Conservation (phyloP, 768 basidiomycete species). For the Kwoniella heveanensis region DNA sequence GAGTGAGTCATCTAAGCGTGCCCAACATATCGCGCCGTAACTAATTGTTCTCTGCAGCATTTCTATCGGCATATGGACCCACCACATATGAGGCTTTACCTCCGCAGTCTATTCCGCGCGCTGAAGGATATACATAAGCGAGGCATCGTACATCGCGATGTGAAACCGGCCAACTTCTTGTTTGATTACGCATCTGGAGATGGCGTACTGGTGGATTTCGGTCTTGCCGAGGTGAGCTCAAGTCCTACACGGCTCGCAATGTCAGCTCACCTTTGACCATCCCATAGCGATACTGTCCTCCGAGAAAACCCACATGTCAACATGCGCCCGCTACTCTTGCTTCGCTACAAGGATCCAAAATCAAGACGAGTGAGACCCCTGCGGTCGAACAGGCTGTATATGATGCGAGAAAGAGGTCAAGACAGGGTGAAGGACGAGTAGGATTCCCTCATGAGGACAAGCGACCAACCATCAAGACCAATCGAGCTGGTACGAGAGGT, state of each 20-base stretch:
- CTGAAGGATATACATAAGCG: slow-evolving; percentile 83
- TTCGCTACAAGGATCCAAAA: slow-evolving; percentile 70
- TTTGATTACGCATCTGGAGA: slow-evolving; percentile 80
- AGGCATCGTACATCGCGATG: slow-evolving; percentile 90
- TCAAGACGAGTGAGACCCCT: slow-evolving; percentile 59
- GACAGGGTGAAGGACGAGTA: slow-evolving; percentile 47
- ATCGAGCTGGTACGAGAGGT: slow-evolving; percentile 93
- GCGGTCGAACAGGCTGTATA: slow-evolving; percentile 55
- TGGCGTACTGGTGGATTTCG: slow-evolving; percentile 91
- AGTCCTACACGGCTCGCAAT: background rate
- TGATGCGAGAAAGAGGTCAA: slow-evolving; percentile 48
- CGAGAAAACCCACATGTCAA: slow-evolving; percentile 62
- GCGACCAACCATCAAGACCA: slow-evolving; percentile 78
- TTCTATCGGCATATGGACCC: slow-evolving; percentile 77
- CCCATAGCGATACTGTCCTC: slow-evolving; percentile 50
- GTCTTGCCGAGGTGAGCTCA: slow-evolving; percentile 79
- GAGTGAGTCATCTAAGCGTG: slow-evolving; percentile 63
- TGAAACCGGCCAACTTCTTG: slow-evolving; percentile 96
- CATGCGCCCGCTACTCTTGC: slow-evolving; percentile 69
- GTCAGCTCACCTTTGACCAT: background rate
- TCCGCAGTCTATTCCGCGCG: slow-evolving; percentile 86
- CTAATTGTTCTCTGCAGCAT: slow-evolving; percentile 56
- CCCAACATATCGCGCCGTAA: background rate
- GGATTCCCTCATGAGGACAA: slow-evolving; percentile 54
- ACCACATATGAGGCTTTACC: slow-evolving; percentile 77